Evolutionary conservation across 192 early-diverging fungal genomes (phyloP), one percentile per base, ranked within the genome.

Genomic region (Dissophora globulifera): DNA sequence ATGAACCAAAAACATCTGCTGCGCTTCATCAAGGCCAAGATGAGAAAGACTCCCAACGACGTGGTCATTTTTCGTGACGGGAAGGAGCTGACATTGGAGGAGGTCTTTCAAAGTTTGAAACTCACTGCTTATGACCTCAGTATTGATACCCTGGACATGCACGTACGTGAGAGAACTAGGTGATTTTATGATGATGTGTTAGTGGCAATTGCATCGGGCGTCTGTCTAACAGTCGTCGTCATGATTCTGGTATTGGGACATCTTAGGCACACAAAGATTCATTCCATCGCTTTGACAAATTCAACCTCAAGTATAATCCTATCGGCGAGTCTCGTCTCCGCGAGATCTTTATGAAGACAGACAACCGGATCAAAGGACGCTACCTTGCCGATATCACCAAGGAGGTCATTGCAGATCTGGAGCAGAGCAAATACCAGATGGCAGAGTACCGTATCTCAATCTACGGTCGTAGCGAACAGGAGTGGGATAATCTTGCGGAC

Each of bases 1-100:
- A 96, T 98, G 96, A 98, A 96, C 78, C 93, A 95, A 72, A 98
- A 98, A 82, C 96, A 98, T 71, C 62, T 98, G 50, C 78, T 98
- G 31, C 92, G 95, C 8, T 98, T 96, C 66, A 96, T 98, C 81
- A 98, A 98, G 76, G 87, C 91, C 32, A 96, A 96, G 78, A 80
- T 98, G 59, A 88, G 88, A 75, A 92, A 87, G 42, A 76, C 71
- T 32, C 87, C 93, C 13, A 80, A 96, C 80, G 90, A 93, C 38
- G 67, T 85, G 3, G 95, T 97, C 3, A 95, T 93, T 66, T 91
- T 89, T 82, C 87, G 95, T 69, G 94, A 98, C 78, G 87, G 82
- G 29, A 85, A 93, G 62, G 81, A 93, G 23, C 83, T 96, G 75
- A 95, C 93, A 1, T 68, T 96, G 15, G 69, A 64, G 22, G 79